Percentiles rank a stretch among this genome's conserved stretches.
Conservation (phyloP, 352 stramenopile species). For the Globisporangium polare region DNA sequence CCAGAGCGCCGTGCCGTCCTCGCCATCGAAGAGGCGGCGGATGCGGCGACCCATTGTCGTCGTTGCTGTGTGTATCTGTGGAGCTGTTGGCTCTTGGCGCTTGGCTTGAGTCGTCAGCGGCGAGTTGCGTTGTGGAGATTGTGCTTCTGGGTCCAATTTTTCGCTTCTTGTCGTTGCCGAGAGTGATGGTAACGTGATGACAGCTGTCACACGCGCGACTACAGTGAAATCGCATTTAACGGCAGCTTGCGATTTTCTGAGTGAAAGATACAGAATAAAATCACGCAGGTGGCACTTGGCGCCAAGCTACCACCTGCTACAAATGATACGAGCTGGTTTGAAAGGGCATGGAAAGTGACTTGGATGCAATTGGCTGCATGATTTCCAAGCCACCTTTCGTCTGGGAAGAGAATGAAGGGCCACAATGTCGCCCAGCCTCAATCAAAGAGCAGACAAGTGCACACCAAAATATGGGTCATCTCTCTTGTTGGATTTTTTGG, state of each 20-base stretch:
- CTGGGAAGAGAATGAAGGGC: not conserved
- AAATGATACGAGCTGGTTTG: too few relatives aligned
- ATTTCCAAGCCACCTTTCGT: too few relatives aligned
- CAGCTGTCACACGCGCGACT: too few relatives aligned
- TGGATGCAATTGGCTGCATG: too few relatives aligned
- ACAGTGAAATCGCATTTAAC: too few relatives aligned
- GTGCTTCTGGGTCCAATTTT: not conserved
- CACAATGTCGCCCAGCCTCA: not conserved
- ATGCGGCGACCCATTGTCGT: constrained; percentile 8
- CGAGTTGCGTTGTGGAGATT: not conserved
- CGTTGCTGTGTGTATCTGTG: not conserved
- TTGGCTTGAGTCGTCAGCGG: not conserved
- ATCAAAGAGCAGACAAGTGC: too few relatives aligned
- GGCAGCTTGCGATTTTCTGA: too few relatives aligned
- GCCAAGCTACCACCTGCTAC: too few relatives aligned
- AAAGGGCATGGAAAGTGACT: too few relatives aligned
- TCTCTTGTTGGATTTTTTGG: not conserved
- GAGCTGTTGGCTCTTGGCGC: constrained; percentile 3
- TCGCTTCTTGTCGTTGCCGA: not conserved
- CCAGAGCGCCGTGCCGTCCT: constrained; percentile 15
- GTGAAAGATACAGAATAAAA: too few relatives aligned
- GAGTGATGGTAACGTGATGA: not conserved
- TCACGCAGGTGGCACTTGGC: too few relatives aligned
- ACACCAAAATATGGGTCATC: not conserved
- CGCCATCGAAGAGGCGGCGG: not conserved